Evolutionary conservation across 192 early-diverging fungal species (phyloP).

Genomic region (Gamsiella multidivaricata): DNA sequence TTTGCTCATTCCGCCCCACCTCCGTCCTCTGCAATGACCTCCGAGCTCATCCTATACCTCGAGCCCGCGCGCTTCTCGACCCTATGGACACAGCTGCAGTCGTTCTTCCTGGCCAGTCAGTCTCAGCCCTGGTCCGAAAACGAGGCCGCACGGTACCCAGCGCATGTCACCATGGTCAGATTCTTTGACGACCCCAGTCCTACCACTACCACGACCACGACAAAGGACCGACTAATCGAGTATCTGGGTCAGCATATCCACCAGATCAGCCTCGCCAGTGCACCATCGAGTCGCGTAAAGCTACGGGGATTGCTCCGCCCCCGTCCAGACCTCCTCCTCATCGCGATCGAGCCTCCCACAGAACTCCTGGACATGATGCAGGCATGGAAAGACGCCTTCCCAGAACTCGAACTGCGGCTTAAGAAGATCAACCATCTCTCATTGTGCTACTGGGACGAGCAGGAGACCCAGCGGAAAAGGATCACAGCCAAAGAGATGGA

Average conservation of each 20-base stretch:
- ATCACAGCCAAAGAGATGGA: not conserved
- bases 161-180: slow-evolving; percentile 44
- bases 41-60: slow-evolving; percentile 38
- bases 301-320: slow-evolving; percentile 25
- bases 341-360: slow-evolving; percentile 19
- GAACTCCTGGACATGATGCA: not conserved
- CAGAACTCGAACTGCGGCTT: slow-evolving; percentile 25
- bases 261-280: not conserved
- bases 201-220: not conserved
- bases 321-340: slow-evolving; percentile 6
- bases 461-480: not conserved
- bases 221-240: not conserved
- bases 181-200: slow-evolving; percentile 42
- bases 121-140: slow-evolving; percentile 9
- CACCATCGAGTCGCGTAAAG: no score
- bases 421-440: slow-evolving; percentile 43
- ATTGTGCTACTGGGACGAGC: slow-evolving; percentile 35
- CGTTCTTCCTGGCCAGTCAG: slow-evolving; percentile 5
- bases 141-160: slow-evolving; percentile 39
- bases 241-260: not conserved
- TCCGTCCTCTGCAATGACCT: slow-evolving; percentile 6
- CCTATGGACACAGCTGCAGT: not conserved
- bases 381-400: not conserved
- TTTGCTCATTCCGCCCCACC: not conserved
- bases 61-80: slow-evolving; percentile 11